Evolutionary conservation across 1,284 basidiomycete species (phyloP), one percentile per base, ranked within the genome.

Genomic region (Ustilago loliicola): DNA sequence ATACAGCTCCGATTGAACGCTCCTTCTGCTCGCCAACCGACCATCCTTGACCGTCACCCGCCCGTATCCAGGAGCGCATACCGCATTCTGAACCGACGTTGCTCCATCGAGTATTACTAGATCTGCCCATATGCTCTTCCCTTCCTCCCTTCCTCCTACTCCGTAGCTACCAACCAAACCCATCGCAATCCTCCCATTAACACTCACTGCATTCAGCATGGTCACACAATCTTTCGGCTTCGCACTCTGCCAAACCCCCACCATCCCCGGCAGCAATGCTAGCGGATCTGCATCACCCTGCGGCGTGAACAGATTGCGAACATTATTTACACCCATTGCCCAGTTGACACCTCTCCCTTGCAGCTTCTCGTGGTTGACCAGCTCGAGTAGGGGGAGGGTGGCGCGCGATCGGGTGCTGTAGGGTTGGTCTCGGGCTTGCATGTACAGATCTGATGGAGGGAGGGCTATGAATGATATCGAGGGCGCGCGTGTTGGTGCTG

Each of bases 281-380:
- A 80, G 36, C 3, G 79, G 79, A 51, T 80, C 79, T 3, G 64
- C 72, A 45, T 80, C 77, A 21, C 79, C 79, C 34, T 80, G 79
- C 0, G 79, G 79, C 15, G 76, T 79, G 29, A 80, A 80, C 13
- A 80, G 70, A 53, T 80, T 79, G 25, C 55, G 61, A 13, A 80
- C 69, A 30, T 80, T 80, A 66, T 75, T 80, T 13, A 79, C 63
- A 9, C 72, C 68, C 50, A 72, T 68, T 3, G 63, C 61, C 50
- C 66, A 71, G 19, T 65, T 63, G 19, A 63, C 60, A 38, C 21
- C 10, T 29, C 52, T 57, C 1, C 29, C 3, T 5, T 21, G 1
- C 23, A 65, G 32, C 1, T 1, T 8, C 21, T 52, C 29, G 21
- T 58, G 55, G 27, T 61, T 34, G 21, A 17, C 0, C 15, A 79